A percentile compares a stretch with the other conserved stretches of the same genome.
Conservation (phyloP, 352 stramenopile species). For the Aphanomyces euteiches region DNA sequence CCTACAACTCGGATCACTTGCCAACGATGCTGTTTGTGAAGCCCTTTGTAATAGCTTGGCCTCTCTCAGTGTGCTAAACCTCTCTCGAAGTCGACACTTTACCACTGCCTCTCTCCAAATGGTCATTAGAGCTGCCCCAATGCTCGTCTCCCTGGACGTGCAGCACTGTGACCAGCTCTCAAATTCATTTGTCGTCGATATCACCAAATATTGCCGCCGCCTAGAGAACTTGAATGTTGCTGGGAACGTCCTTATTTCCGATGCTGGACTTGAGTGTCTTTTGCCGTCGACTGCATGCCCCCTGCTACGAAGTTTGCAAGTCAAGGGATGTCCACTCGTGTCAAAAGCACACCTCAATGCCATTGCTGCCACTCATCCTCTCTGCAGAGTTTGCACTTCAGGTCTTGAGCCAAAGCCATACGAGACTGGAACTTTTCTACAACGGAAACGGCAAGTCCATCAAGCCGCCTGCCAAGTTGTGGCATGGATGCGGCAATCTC, state of each 20-base stretch:
- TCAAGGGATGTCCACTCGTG: slow-evolving; percentile 63
- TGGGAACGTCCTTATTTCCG: slow-evolving; percentile 72
- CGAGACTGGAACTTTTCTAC: slow-evolving; percentile 48
- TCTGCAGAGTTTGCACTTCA: slow-evolving; percentile 39
- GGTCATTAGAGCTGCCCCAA: slow-evolving; percentile 38
- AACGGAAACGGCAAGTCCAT: slow-evolving; percentile 32
- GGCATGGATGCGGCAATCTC: slow-evolving; percentile 1
- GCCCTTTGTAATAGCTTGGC: slow-evolving; percentile 39
- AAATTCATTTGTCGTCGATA: slow-evolving; percentile 40
- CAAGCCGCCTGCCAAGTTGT: slow-evolving; percentile 16
- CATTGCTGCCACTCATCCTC: slow-evolving; percentile 43
- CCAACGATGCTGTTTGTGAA: slow-evolving; percentile 56
- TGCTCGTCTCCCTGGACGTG: slow-evolving; percentile 51
- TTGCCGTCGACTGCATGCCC: slow-evolving; percentile 32
- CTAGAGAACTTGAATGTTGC: slow-evolving; percentile 57
- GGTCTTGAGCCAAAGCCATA: slow-evolving; percentile 50
- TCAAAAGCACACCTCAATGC: slow-evolving; percentile 41
- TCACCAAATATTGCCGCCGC: slow-evolving; percentile 38
- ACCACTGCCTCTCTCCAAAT: slow-evolving; percentile 49
- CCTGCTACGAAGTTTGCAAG: slow-evolving; percentile 43
- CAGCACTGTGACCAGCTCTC: slow-evolving; percentile 72
- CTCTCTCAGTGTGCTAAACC: slow-evolving; percentile 44
- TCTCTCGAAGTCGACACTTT: slow-evolving; percentile 76
- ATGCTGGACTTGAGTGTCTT: slow-evolving; percentile 40
- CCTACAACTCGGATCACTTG: slow-evolving; percentile 56